Percentiles rank a stretch among this genome's conserved stretches.
Evolutionary conservation across 2,329 filamentous ascomycete species (phyloP).

Genomic region (Zelopaecilomyces penicillatus): DNA sequence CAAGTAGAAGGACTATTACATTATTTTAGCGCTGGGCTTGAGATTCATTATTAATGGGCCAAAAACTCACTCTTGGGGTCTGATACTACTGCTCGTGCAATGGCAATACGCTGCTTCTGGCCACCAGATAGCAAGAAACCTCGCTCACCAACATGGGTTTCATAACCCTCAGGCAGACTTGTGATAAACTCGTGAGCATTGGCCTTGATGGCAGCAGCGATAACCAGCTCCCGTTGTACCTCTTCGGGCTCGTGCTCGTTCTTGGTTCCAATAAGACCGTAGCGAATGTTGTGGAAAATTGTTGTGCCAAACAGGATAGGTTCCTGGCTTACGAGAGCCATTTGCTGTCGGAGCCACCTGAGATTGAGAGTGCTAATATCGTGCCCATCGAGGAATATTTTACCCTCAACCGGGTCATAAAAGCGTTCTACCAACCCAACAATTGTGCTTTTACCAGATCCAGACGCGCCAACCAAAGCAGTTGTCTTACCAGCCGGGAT

Average conservation of each 20-base stretch:
- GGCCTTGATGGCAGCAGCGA: conserved; percentile 77
- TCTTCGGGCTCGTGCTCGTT: conserved; percentile 61
- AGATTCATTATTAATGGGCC: neutral
- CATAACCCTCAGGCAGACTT: conserved; percentile 75
- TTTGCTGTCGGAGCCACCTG: conserved; percentile 84
- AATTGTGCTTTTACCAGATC: conserved; percentile 91
- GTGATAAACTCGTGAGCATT: conserved; percentile 92
- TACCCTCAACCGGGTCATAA: conserved; percentile 78
- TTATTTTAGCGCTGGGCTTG: conserved; percentile 7
- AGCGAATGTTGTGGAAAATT: conserved; percentile 79
- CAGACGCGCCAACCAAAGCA: conserved; percentile 87
- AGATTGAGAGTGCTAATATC: conserved; percentile 78
- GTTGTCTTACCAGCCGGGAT: conserved; percentile 92
- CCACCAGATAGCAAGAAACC: conserved; percentile 89
- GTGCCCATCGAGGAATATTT: conserved; percentile 72
- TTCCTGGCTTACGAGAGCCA: conserved; percentile 88
- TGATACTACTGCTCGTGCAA: conserved; percentile 81
- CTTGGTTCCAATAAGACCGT: conserved; percentile 79
- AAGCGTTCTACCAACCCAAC: conserved; percentile 90
- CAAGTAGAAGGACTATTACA: conserved; percentile 64
- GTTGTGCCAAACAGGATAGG: conserved; percentile 84
- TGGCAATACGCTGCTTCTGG: conserved; percentile 94
- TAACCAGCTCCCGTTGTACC: conserved; percentile 60
- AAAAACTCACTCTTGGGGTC: conserved; percentile 64
- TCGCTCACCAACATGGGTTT: conserved; percentile 88